Evolutionary conservation across 176 grass and related monocot genomes (phyloP).

Genomic region (Oryza brachyantha): DNA sequence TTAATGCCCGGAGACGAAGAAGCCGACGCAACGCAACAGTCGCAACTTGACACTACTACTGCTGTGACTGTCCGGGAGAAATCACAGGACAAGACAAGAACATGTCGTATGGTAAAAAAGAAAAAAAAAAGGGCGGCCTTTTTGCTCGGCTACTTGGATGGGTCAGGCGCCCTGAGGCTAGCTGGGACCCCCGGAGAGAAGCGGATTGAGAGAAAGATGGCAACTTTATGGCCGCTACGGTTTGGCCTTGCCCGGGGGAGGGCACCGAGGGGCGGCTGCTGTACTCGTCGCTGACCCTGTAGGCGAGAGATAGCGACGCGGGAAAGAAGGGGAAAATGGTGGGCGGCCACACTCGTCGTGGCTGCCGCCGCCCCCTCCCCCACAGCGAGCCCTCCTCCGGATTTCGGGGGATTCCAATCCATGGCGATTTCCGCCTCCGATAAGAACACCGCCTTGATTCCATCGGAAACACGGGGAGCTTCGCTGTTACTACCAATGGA

Average conservation of each 20-base stretch:
- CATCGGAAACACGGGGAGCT: background rate
- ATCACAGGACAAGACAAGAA: conserved; percentile 10
- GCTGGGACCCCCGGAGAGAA: no score
- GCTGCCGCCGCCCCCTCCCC: background rate
- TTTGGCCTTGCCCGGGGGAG: background rate
- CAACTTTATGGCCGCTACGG: background rate
- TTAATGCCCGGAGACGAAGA: background rate
- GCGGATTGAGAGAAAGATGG: background rate
- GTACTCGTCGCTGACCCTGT: conserved; percentile 3
- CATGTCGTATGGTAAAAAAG: background rate
- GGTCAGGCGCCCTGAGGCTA: background rate
- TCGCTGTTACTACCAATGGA: background rate
- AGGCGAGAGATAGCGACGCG: conserved; percentile 6
- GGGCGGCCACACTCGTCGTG: conserved; percentile 1
- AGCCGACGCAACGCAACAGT: background rate
- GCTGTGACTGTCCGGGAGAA: background rate
- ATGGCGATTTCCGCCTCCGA: background rate
- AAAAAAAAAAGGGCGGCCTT: background rate
- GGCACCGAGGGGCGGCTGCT: background rate
- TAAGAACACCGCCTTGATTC: background rate
- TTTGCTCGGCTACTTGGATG: background rate
- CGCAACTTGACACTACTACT: background rate
- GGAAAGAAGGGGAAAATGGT: background rate
- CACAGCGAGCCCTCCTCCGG: background rate
- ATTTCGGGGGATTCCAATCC: background rate